phyloP scores from a whole-genome alignment of 495 filamentous ascomycete genomes.

The Lasiosphaeria miniovina region DNA sequence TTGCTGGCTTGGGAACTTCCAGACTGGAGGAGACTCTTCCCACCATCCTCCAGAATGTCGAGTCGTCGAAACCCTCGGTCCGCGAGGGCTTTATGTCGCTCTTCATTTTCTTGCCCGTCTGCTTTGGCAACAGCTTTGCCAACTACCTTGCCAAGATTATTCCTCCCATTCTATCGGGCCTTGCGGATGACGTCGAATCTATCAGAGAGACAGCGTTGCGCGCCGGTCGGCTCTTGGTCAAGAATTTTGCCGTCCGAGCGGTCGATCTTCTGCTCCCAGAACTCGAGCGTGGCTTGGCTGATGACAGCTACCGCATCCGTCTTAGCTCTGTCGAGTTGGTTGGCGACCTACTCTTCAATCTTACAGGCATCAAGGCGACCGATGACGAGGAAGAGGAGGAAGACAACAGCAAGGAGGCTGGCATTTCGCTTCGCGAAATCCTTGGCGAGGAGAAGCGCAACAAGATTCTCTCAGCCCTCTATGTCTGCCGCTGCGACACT shows the following conservation, averaged over 20 bases:
- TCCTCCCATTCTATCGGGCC: conserved; percentile 87
- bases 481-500: conserved; percentile 97
- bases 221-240: conserved; percentile 89
- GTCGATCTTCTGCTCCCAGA: conserved; percentile 93
- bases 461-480: conserved; percentile 90
- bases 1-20: conserved; percentile 88
- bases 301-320: conserved; percentile 93
- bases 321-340: conserved; percentile 97
- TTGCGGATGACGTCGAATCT: conserved; percentile 92
- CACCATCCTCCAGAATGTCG: conserved; percentile 93
- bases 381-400: conserved; percentile 69
- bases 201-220: conserved; percentile 92
- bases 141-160: conserved; percentile 95
- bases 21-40: conserved; percentile 94
- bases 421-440: conserved; percentile 84
- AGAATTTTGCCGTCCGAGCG: conserved; percentile 93
- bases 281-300: conserved; percentile 89
- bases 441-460: conserved; percentile 94
- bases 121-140: conserved; percentile 98
- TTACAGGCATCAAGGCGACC: conserved; percentile 89
- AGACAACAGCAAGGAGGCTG: conserved; percentile 75
- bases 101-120: conserved; percentile 97
- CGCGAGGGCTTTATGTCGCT: conserved; percentile 99
- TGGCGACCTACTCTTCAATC: conserved; percentile 94
- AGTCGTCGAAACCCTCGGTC: conserved; percentile 83